phyloP scores from a whole-genome alignment of 1,284 basidiomycete species.

The Cryptococcus jaspeensis region DNA sequence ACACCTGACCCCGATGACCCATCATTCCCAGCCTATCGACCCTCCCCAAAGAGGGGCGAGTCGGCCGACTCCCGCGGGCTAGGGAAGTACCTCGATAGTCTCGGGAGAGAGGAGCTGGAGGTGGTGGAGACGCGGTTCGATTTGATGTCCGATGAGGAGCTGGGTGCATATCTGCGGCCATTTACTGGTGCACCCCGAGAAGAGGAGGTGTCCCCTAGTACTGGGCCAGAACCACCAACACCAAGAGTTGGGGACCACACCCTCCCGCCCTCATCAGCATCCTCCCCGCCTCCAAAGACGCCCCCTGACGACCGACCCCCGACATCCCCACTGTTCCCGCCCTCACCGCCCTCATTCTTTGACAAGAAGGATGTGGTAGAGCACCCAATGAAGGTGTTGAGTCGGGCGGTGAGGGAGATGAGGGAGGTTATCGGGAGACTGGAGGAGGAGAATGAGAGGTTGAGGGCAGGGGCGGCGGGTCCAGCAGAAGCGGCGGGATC shows the following conservation, averaged over 20 bases:
- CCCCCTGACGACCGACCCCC: no score
- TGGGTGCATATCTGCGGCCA: conserved; percentile 20
- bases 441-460: conserved; percentile 36
- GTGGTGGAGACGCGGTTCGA: conserved; percentile 41
- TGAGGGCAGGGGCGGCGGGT: conserved; percentile 7
- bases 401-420: conserved; percentile 39
- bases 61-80: conserved; percentile 2
- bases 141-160: conserved; percentile 37
- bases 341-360: conserved; percentile 33
- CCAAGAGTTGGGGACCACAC: background rate
- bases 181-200: background rate
- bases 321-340: conserved; percentile 37
- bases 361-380: conserved; percentile 7
- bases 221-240: background rate
- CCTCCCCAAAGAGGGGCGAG: conserved; percentile 6
- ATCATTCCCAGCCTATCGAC: background rate
- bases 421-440: conserved; percentile 31
- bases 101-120: conserved; percentile 33
- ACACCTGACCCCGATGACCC: background rate
- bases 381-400: conserved; percentile 39
- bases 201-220: background rate
- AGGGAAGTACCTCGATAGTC: conserved; percentile 25
- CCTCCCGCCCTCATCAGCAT: background rate
- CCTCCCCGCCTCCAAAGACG: no score
- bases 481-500: background rate